Evolutionary conservation across 2,329 filamentous ascomycete genomes (phyloP), one percentile per base, ranked within the genome.

Genomic region (Dactylellina parvicollis): DNA sequence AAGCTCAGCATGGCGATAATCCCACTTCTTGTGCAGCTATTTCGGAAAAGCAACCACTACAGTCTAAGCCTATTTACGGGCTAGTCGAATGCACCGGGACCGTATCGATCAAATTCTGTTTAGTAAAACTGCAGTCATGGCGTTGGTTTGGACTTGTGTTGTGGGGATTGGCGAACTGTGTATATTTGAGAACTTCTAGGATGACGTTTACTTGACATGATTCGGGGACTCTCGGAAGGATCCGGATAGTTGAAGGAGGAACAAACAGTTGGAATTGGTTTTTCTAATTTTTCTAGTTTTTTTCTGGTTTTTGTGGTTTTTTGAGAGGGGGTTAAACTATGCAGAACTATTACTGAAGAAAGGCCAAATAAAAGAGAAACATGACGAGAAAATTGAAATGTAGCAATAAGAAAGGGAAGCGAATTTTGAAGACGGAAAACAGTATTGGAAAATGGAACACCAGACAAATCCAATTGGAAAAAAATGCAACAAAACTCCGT

Each of bases 221-320:
- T 38, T 7, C 16, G 34, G 34, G 16, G 16, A 38, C 34, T 5
- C 12, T 32, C 34, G 4, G 14, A 44, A 64, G 59, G 59, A 64
- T 64, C 44, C n/a, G 32, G 16, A 22, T 4, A 49, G 24, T 4
- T 16, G 42, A 49, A 46, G 24, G 59, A 64, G 32, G 16, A 36
- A 64, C 38, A n/a, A 42, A 54, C 40, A 64, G 59, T 64, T 64
- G 47, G 47, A 28, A 46, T 59, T 46, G n/a, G n/a, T 59, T 46
- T 20, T 46, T 22, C 14, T 42, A 59, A 40, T 40, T 40, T 40
- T 40, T 16, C 36, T 40, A 40, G 18, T 50, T 50, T 50, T 50
- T 50, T 34, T 32, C 4, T 49, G 1, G 22, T 50, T 28, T 50
- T 50, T 4, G 20, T 9, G 24, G 26, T 16, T n/a, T n/a, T n/a